Percentiles rank a stretch among this genome's conserved stretches.
phyloP scores from a whole-genome alignment of 768 basidiomycete species.

The Rubroboletus pulcherrimus region DNA sequence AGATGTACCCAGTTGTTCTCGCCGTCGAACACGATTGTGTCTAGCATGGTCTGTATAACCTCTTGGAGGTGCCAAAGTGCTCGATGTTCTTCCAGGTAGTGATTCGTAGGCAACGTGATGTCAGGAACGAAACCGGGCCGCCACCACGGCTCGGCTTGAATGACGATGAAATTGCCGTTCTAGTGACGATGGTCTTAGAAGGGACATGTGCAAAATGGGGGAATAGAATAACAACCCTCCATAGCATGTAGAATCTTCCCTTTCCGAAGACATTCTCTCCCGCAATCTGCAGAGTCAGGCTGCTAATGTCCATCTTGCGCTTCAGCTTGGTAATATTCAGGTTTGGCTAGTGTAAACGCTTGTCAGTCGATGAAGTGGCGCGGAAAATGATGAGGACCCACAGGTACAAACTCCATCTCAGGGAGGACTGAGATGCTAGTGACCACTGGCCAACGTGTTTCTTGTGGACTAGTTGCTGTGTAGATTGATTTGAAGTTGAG shows the following conservation, averaged over 20 bases:
- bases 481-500: background rate
- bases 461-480: constrained; percentile 10
- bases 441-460: constrained; percentile 20
- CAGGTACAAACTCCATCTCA: constrained; percentile 28
- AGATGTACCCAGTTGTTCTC: constrained; percentile 34
- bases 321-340: constrained; percentile 21
- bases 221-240: constrained; percentile 21
- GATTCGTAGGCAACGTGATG: background rate
- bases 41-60: constrained; percentile 33
- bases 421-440: background rate
- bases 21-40: constrained; percentile 27
- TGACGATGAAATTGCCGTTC: constrained; percentile 26
- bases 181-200: constrained; percentile 13
- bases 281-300: constrained; percentile 20
- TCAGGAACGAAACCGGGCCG: constrained; percentile 9
- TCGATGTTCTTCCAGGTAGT: constrained; percentile 16
- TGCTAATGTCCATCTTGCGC: constrained; percentile 23
- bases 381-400: constrained; percentile 21
- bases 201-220: background rate
- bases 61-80: constrained; percentile 27
- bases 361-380: constrained; percentile 5
- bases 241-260: constrained; percentile 26
- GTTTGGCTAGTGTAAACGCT: constrained; percentile 8
- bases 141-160: constrained; percentile 31
- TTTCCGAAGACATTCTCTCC: background rate